Percentiles rank a stretch among this genome's conserved stretches.
Evolutionary conservation across 1,139 yeast species (phyloP).

Genomic region (Nakaseomyces glabratus): DNA sequence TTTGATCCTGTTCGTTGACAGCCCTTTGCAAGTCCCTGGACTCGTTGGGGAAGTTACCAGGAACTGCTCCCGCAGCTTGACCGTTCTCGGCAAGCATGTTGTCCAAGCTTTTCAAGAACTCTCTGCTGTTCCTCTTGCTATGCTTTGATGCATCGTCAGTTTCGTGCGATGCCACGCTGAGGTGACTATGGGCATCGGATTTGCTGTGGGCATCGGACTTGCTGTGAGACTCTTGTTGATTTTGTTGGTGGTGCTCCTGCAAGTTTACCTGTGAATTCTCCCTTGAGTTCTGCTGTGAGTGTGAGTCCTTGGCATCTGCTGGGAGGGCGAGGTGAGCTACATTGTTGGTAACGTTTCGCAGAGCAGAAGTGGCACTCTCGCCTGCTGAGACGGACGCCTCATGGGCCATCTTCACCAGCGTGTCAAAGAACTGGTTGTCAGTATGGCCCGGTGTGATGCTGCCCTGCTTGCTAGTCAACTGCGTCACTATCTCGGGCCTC

Average conservation of each 20-base stretch:
- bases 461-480: neutral
- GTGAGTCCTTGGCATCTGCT: too few species aligned
- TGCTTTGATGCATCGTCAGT: too few species aligned
- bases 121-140: constrained; percentile 2
- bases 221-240: too few species aligned
- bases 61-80: too few species aligned
- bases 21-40: too few species aligned
- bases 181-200: neutral
- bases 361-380: neutral
- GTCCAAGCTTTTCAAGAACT: constrained; percentile 4
- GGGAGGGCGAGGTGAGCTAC: constrained; percentile 5
- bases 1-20: neutral
- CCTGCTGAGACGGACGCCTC: neutral
- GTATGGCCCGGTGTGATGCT: neutral
- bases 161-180: too few species aligned
- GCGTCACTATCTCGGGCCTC: neutral
- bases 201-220: neutral
- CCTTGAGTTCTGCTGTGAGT: too few species aligned
- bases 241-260: too few species aligned
- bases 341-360: neutral
- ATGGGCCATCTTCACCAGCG: constrained; percentile 4
- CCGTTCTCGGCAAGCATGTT: constrained; percentile 4
- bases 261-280: too few species aligned
- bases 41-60: too few species aligned
- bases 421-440: neutral